A percentile compares a stretch with the other conserved stretches of the same genome.
These are phyloP conservation scores for Claviceps monticola DNA, from an alignment of 2,329 filamentous ascomycete species.

Conservation along the genomic window DNA sequence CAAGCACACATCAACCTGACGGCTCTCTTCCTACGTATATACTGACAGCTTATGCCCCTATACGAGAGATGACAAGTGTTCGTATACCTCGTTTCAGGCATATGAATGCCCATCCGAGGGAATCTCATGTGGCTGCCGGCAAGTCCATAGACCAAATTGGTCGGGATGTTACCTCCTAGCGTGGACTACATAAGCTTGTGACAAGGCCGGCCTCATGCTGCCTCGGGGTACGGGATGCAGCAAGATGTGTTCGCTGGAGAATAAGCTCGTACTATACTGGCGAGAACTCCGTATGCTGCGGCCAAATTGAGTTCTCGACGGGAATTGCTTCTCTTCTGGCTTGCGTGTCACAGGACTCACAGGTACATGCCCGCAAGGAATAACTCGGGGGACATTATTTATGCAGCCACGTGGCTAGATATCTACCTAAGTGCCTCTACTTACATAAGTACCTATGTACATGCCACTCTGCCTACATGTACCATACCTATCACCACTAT, in stretches of 20 bases:
- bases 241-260: not conserved
- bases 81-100: not conserved
- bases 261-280: not conserved
- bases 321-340: not conserved
- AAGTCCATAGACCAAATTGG: not conserved
- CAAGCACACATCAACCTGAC: not conserved
- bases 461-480: too few relatives aligned
- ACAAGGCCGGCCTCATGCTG: not conserved
- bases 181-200: not conserved
- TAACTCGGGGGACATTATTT: too few relatives aligned
- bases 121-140: not conserved
- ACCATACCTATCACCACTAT: too few relatives aligned
- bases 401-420: too few relatives aligned
- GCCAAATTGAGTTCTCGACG: not conserved
- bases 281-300: not conserved
- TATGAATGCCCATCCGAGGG: too few relatives aligned
- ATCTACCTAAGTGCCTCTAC: too few relatives aligned
- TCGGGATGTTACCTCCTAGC: not conserved
- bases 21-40: not conserved
- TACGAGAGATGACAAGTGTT: not conserved
- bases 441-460: too few relatives aligned
- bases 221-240: not conserved
- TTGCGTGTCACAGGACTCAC: not conserved
- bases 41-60: too few relatives aligned
- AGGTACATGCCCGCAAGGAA: too few relatives aligned